Percentiles rank a stretch among this genome's conserved stretches.
Evolutionary conservation across 257 asterid species (phyloP).

Genomic region (Eustoma russellianum): DNA sequence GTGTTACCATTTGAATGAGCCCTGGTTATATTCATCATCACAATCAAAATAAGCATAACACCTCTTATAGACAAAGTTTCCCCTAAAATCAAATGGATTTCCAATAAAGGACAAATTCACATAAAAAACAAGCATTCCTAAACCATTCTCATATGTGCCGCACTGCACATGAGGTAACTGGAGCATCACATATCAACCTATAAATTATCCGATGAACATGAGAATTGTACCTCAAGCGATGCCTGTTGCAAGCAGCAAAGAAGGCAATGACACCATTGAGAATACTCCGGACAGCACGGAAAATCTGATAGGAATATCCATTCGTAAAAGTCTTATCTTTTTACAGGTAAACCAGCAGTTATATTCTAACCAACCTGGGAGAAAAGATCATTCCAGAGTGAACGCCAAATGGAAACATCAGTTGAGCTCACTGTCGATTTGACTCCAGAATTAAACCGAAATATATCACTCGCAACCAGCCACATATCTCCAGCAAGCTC

Average conservation of each 20-base stretch:
- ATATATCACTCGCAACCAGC: constrained; percentile 50
- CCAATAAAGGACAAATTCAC: background rate
- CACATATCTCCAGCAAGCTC: constrained; percentile 37
- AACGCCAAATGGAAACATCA: constrained; percentile 73
- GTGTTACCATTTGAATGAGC: no score
- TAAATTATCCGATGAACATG: background rate
- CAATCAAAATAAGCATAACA: no score
- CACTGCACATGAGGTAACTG: background rate
- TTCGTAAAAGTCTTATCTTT: background rate
- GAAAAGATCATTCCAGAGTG: constrained; percentile 95
- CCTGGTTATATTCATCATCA: no score
- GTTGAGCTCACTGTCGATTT: constrained; percentile 56
- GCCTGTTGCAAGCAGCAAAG: constrained; percentile 81
- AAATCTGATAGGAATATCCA: constrained; percentile 41
- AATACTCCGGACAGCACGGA: constrained; percentile 87
- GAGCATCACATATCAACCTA: background rate
- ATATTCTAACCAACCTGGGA: constrained; percentile 52
- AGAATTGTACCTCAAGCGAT: constrained; percentile 65
- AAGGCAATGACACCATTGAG: constrained; percentile 83
- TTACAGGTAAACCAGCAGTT: no score
- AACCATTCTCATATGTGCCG: background rate
- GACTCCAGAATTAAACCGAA: constrained; percentile 39
- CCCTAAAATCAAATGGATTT: background rate
- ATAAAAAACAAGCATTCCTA: background rate
- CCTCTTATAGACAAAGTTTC: no score